Percentiles rank a stretch among this genome's conserved stretches.
phyloP scores from a whole-genome alignment of 1,284 basidiomycete genomes.

The Pyrrhoderma lamaoense region DNA sequence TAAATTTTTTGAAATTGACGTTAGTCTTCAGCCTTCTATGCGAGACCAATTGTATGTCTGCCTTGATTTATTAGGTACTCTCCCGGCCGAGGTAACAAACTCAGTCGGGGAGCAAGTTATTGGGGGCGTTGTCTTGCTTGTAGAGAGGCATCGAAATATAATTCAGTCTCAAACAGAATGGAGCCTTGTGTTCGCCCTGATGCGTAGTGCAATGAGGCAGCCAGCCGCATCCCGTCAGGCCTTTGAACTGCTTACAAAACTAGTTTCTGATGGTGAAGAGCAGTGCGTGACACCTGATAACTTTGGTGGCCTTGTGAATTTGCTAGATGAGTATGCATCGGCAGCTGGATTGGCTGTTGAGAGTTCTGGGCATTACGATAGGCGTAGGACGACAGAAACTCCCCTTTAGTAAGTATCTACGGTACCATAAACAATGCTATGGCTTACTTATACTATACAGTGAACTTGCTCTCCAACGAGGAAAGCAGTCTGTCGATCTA shows the following conservation, averaged over 20 bases:
- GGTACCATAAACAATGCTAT: too few relatives aligned
- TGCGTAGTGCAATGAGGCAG: constrained; percentile 80
- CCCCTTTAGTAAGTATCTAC: constrained; percentile 11
- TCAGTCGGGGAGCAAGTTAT: constrained; percentile 89
- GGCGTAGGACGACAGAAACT: constrained; percentile 42
- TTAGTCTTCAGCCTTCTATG: constrained; percentile 47
- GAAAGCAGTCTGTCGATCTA: constrained; percentile 76
- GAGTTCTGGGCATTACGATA: constrained; percentile 44
- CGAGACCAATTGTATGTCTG: constrained; percentile 93
- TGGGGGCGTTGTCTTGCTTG: constrained; percentile 72
- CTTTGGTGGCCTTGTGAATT: constrained; percentile 70
- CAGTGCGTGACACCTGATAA: constrained; percentile 72
- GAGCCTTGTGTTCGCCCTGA: constrained; percentile 87
- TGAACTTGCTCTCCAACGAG: constrained; percentile 72
- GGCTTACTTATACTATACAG: constrained; percentile 31
- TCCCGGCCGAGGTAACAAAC: constrained; percentile 73
- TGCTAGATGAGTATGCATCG: constrained; percentile 84
- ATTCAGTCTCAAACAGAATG: constrained; percentile 92
- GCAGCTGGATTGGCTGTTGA: constrained; percentile 59
- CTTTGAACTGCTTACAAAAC: constrained; percentile 64
- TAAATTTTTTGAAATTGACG: too few relatives aligned
- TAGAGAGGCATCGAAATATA: constrained; percentile 68
- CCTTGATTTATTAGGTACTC: constrained; percentile 79
- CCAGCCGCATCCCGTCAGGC: constrained; percentile 84
- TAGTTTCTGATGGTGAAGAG: constrained; percentile 52